Evolutionary conservation across 1,139 yeast genomes (phyloP), one percentile per base, ranked within the genome.

Genomic region (Casaregolazyma suthepensis): DNA sequence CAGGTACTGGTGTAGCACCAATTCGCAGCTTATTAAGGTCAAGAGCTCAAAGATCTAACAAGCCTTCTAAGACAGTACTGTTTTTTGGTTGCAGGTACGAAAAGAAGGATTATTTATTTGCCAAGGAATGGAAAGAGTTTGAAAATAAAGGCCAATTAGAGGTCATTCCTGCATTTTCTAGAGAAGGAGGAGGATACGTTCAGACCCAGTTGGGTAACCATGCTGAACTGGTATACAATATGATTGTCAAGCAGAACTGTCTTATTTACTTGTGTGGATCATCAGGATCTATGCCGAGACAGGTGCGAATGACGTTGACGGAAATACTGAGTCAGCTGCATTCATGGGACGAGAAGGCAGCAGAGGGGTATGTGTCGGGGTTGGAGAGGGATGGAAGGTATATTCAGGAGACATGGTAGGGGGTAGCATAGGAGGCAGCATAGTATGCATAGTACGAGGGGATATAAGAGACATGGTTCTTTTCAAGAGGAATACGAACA

Each of bases 1-100:
- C 97, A 0, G 98, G 97, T 6, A 91, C 96, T 0, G 98, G 98
- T 1, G 75, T 91, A 7, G 97, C 98, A 0, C 97, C 97, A 1
- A 82, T 90, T 78, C 79, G 87, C 63, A 78, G 89, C 1, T 65
- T 87, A 22, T 75, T 89, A 12, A 80, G 52, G 19, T 56, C 60
- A 17, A 40, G 65, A 10, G 37, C 44, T 1, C 15, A 51, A 5
- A 45, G 48, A 5, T 35, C 48, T 18, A 44, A 56, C 7, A 46
- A 43, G 1, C 40, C 50, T 1, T 45, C 54, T 2, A 51, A 51
- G 12, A 58, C 65, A 51, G 48, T 59, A 48, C 70, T 93, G 43
- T 87, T 90, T 64, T 82, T 82, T 59, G 99, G 99, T 1, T 86
- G 88, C 68, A 74, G 99, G 55, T 76, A 71, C 60, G 74, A 74